Base-by-base conservation (phyloP, 2,329 filamentous ascomycete species). In the Tolypocladium album region DNA sequence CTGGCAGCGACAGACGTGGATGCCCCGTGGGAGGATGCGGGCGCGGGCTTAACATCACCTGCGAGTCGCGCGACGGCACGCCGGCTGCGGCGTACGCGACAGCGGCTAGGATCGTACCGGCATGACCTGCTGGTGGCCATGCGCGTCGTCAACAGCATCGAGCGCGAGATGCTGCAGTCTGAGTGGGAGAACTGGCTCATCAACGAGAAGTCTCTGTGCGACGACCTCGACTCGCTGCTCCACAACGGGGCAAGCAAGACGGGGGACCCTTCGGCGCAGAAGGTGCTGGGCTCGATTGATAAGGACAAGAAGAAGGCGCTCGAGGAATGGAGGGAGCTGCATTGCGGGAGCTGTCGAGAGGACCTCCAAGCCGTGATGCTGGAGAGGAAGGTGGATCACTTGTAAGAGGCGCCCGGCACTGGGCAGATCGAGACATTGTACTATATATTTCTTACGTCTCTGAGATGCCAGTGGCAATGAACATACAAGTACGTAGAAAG, bases 151-250 rank as follows among this genome's bases (percentile, higher is more conserved):
- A 97, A 97, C 74, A 88, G 83, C 60, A 86, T 97, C 36, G 94
- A 97, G 78, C 82, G 83, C 61, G 92, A 97, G 72, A 87, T 96
- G 71, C 74, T 97, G 59, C 83, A 86, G 68, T 88, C 88, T 0
- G 93, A 97, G 72, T 99, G 92, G 88, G 92, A 96, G 76, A 89
- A 90, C 64, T 99, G 93, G 92, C 81, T 97, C 38, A 74, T 83
- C 3, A 88, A 90, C 65, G 94, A 99, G 75, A 87, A 86, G 64
- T 74, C 79, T 40, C 83, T 89, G 56, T 99, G 94, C 72, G 84
- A 84, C 60, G 83, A 88, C 68, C 77, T 84, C 7, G 75, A 78
- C 34, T 69, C 69, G 39, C 72, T 81, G 67, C 71, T 88, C 24
- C 60, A 67, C 12, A 58, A 63, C 4, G 69, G 70, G 50, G 63